Conservation (phyloP, 2,329 filamentous ascomycete species). For the Thyridium curvatum region DNA sequence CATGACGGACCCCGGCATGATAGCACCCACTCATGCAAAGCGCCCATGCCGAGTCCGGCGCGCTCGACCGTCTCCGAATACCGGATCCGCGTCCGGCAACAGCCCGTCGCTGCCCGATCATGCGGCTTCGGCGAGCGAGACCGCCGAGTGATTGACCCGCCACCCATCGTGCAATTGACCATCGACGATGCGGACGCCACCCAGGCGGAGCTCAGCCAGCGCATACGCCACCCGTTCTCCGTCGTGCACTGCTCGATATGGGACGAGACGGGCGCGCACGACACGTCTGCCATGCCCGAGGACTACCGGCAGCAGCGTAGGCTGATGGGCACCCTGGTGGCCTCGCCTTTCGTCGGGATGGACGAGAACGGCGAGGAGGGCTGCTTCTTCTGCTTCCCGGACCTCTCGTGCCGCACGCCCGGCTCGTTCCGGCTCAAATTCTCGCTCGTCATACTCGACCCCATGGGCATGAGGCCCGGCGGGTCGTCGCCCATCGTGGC, state of each 20-base stretch:
- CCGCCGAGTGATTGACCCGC: conserved; percentile 74
- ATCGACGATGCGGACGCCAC: conserved; percentile 53
- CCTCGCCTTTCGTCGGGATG: conserved; percentile 68
- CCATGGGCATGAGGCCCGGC: conserved; percentile 47
- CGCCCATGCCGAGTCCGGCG: conserved; percentile 7
- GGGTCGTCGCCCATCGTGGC: conserved; percentile 43
- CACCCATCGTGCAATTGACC: conserved; percentile 70
- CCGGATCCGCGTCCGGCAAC: conserved; percentile 62
- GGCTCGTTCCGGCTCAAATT: conserved; percentile 72
- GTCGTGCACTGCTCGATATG: conserved; percentile 74
- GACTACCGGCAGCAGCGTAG: conserved; percentile 67
- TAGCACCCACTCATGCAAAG: conserved; percentile 2
- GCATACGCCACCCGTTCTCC: conserved; percentile 56
- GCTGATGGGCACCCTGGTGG: conserved; percentile 74
- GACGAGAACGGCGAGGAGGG: conserved; percentile 69
- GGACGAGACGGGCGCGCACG: conserved; percentile 60
- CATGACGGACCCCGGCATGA: conserved; percentile 3
- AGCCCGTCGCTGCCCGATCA: conserved; percentile 70
- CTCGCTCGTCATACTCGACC: conserved; percentile 65
- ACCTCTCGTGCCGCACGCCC: conserved; percentile 72
- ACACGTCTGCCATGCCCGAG: conserved; percentile 65
- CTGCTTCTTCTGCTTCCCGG: conserved; percentile 82
- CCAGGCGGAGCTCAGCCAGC: conserved; percentile 43
- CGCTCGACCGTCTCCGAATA: conserved; percentile 20
- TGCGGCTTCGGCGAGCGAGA: conserved; percentile 82